phyloP scores from a whole-genome alignment of 768 basidiomycete species.

The Chalciporus piperatus region DNA sequence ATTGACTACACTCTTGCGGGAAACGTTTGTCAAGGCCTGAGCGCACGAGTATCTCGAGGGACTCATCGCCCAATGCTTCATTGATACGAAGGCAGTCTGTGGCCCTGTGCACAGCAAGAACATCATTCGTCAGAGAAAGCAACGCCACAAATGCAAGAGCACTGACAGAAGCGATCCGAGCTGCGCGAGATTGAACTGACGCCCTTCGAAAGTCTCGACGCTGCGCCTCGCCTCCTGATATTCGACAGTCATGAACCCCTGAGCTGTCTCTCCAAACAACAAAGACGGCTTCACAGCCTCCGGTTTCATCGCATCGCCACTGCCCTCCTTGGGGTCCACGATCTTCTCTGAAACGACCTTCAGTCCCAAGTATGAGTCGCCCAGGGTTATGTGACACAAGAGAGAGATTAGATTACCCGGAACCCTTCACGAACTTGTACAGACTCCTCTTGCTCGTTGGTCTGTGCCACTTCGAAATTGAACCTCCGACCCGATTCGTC shows the following conservation, averaged over 20 bases:
- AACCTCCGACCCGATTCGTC: constrained; percentile 48
- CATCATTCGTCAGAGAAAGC: not conserved
- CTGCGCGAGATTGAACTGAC: constrained; percentile 1
- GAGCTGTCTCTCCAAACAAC: constrained; percentile 38
- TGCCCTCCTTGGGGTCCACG: constrained; percentile 2
- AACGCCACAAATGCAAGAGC: not conserved
- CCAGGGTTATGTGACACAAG: not conserved
- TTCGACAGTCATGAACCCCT: constrained; percentile 39
- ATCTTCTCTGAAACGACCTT: constrained; percentile 16
- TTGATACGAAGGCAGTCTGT: constrained; percentile 23
- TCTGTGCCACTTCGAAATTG: constrained; percentile 53
- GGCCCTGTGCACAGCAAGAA: constrained; percentile 8
- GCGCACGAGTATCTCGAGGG: constrained; percentile 26
- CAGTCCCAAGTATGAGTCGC: not conserved
- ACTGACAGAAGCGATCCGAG: constrained; percentile 23
- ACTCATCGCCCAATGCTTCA: constrained; percentile 23
- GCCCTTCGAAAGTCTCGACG: not conserved
- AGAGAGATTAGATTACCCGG: constrained; percentile 31
- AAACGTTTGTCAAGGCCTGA: constrained; percentile 31
- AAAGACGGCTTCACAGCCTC: constrained; percentile 26
- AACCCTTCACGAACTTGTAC: constrained; percentile 45
- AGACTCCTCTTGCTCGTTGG: constrained; percentile 51
- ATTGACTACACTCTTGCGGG: constrained; percentile 17
- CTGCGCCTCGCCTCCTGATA: constrained; percentile 14
- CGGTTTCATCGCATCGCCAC: constrained; percentile 7